Base-by-base conservation (phyloP, 148 eudicot genomes). In the Fallopia convolvulus region DNA sequence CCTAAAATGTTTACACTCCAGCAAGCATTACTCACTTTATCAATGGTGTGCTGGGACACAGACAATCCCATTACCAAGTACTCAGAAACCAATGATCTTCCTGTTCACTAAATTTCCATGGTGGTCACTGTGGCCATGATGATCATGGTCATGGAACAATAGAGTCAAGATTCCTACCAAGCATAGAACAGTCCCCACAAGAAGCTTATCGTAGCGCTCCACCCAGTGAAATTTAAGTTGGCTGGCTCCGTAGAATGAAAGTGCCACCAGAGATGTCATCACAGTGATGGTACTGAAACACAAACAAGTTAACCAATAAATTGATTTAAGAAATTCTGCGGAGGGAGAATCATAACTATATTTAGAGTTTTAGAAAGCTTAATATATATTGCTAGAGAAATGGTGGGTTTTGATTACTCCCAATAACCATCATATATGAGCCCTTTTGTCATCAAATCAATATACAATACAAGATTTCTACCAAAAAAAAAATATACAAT, bases 171-270 rank as follows among this genome's bases (percentile, higher is more conserved):
- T 76, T 47, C 99, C 99, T 21, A 92, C 99, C 79, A 90, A 80
- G 86, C 99, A 90, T 13, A 92, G 85, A 70, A 94, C 99, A 4
- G 99, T 88, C 72, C 99, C 99, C 3, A 94, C 99, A 8, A 94
- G 92, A 82, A 94, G 91, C 92, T 94, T 92, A 89, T 94, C 97
- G 10, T 94, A 94, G 30, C 92, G 91, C 84, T 94, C 99, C 81
- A 94, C 93, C 97, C 99, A 94, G 74, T 92, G 99, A 76, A 92
- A 92, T 83, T 94, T 94, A 65, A 94, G 85, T 81, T 94, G 99
- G 84, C 97, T 94, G 26, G 99, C 99, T 71, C 97, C 97, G 8
- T 94, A 94, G 86, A 87, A 94, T n/a, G 99, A 94, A 77, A 94
- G 92, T 39, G 99, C 99, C 75, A 94, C 99, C 80, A 94, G 78